Evolutionary conservation across 1,284 basidiomycete genomes (phyloP), one percentile per base, ranked within the genome.

Genomic region (Fomitopsis schrenkii): DNA sequence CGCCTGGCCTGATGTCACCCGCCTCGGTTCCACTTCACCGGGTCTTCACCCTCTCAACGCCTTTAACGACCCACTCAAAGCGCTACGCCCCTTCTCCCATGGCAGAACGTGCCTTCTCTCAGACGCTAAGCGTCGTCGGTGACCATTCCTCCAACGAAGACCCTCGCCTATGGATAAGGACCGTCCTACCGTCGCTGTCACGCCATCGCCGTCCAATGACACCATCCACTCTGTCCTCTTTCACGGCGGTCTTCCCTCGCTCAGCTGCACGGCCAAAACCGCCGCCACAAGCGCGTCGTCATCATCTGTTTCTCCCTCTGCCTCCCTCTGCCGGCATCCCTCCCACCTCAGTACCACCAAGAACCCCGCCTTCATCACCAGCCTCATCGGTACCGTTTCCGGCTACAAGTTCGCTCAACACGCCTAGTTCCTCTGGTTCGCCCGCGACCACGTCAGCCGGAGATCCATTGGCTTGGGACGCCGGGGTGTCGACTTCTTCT

Each of bases 351-450:
- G 57, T 56, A 67, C 67, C 30, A 73, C 72, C 15, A 73, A 66
- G 44, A 75, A 73, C 62, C 70, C 74, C 53, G 73, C 73, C 40
- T 74, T 75, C 64, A 73, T 75, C 57, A 75, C 73, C 22, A 67
- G 66, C 17, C 64, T 73, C 55, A 71, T 74, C 45, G 73, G 73
- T 36, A 71, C 72, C 28, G 71, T 71, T 35, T 70, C 69, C n/a
- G 70, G 72, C 15, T 68, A 69, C 65, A 75, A 74, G 58, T 60
- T 75, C 33, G 68, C 70, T 0, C 61, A 69, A 30, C 59, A 72
- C 9, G 67, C 66, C 40, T 75, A 63, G 62, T 65, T 67, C 50
- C 65, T 75, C 56, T 73, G 67, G 67, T 66, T 73, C 55, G 63
- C 61, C 45, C 64, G 67, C 40, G 68, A 70, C 26, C 65, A 70